Conservation (phyloP, 192 early-diverging fungal species). For the Entomortierella parvispora region DNA sequence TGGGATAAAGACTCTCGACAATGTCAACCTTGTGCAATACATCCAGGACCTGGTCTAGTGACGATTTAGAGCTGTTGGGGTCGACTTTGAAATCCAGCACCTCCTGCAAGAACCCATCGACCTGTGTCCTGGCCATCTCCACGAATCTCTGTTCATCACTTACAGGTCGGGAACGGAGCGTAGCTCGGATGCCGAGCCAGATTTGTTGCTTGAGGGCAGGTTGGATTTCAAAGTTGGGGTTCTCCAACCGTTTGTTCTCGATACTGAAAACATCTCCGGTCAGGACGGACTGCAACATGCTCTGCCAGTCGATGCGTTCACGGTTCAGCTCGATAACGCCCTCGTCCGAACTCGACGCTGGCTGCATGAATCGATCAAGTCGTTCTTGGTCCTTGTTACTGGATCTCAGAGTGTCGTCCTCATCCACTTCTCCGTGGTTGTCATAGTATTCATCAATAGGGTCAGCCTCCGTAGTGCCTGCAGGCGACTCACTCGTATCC, state of each 20-base stretch:
- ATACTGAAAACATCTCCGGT: constrained; percentile 85
- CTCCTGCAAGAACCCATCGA: constrained; percentile 64
- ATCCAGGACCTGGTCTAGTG: constrained; percentile 71
- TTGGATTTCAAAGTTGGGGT: constrained; percentile 47
- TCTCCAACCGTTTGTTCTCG: constrained; percentile 78
- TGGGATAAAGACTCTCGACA: constrained; percentile 83
- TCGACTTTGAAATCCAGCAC: constrained; percentile 71
- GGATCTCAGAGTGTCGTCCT: background rate
- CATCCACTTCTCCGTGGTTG: constrained; percentile 25
- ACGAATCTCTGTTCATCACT: constrained; percentile 75
- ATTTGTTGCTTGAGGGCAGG: constrained; percentile 63
- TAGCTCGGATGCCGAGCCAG: constrained; percentile 80
- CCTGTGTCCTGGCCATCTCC: constrained; percentile 70
- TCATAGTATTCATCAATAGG: constrained; percentile 40
- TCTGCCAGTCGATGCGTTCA: constrained; percentile 88
- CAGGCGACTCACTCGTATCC: constrained; percentile 11
- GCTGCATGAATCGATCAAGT: constrained; percentile 47
- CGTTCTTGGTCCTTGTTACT: constrained; percentile 48
- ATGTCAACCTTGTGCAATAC: constrained; percentile 81
- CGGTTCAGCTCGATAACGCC: constrained; percentile 42
- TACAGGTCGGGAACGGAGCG: constrained; percentile 66
- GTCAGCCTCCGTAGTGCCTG: constrained; percentile 12
- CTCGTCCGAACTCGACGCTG: constrained; percentile 39
- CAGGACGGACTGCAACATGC: constrained; percentile 84
- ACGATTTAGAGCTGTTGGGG: constrained; percentile 30